A percentile compares a stretch with the other conserved stretches of the same genome.
phyloP scores from a whole-genome alignment of 768 basidiomycete species.

The Panaeolus cyanescens region DNA sequence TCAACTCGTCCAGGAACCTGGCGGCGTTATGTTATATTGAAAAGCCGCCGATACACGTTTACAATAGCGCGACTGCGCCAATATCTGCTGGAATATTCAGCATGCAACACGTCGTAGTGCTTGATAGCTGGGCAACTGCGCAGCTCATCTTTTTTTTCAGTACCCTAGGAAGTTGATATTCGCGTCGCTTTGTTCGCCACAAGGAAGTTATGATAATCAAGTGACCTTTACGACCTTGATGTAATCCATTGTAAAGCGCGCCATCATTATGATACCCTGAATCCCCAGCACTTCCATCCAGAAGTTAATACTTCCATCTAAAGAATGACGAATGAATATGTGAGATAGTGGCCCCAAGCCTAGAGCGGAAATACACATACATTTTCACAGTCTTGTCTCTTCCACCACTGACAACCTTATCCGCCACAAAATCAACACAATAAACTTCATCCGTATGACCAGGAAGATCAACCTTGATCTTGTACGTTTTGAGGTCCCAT shows the following conservation, averaged over 20 bases:
- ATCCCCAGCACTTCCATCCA: neutral
- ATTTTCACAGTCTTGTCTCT: slow-evolving; percentile 91
- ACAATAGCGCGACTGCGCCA: neutral
- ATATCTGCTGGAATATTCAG: neutral
- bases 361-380: slow-evolving; percentile 46
- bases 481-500: slow-evolving; percentile 96
- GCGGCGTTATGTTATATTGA: neutral
- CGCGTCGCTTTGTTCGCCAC: neutral
- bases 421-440: slow-evolving; percentile 98
- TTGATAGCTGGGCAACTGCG: neutral
- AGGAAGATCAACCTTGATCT: slow-evolving; percentile 90
- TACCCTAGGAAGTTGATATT: neutral
- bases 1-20: neutral
- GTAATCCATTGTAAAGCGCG: neutral
- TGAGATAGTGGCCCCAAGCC: neutral
- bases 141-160: neutral
- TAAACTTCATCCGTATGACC: slow-evolving; percentile 99
- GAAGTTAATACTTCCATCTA: slow-evolving; percentile 20
- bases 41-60: neutral
- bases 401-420: slow-evolving; percentile 99
- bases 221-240: neutral
- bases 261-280: neutral
- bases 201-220: neutral
- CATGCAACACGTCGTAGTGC: neutral
- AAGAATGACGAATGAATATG: neutral